Evolutionary conservation across 1,284 basidiomycete species (phyloP).

Genomic region (Thelephora terrestris): DNA sequence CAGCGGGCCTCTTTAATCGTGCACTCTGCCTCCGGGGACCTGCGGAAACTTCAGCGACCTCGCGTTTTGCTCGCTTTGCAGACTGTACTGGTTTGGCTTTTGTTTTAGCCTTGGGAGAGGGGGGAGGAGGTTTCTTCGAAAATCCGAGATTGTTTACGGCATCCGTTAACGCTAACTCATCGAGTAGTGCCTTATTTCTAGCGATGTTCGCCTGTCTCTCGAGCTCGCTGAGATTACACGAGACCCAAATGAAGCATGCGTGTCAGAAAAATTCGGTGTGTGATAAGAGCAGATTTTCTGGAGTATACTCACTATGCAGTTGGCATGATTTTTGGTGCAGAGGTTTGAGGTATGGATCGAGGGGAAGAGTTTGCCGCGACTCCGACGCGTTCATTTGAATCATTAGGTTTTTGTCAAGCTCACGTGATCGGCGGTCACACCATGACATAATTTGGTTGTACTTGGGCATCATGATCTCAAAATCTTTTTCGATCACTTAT

Average conservation of each 20-base stretch:
- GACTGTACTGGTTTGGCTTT: conserved; percentile 58
- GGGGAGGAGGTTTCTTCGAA: conserved; percentile 22
- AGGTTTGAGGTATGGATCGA: too few species aligned
- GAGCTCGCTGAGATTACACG: conserved; percentile 42
- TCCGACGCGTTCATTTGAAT: too few species aligned
- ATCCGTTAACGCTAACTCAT: conserved; percentile 56
- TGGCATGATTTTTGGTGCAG: background rate
- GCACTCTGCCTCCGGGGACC: conserved; percentile 54
- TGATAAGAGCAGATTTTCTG: too few species aligned
- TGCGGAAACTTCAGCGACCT: conserved; percentile 27
- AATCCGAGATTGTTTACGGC: conserved; percentile 42
- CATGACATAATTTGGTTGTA: too few species aligned
- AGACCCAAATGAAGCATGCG: background rate
- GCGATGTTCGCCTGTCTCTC: conserved; percentile 73
- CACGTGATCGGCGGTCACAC: too few species aligned
- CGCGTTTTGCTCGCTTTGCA: conserved; percentile 40
- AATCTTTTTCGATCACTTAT: too few species aligned
- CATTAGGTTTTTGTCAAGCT: too few species aligned
- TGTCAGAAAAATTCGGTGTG: too few species aligned
- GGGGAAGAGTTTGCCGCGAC: background rate
- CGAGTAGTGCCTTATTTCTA: conserved; percentile 61
- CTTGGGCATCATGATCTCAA: too few species aligned
- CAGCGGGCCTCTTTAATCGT: conserved; percentile 35
- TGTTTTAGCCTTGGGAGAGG: conserved; percentile 21
- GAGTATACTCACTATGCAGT: background rate